phyloP scores from a whole-genome alignment of 2,329 filamentous ascomycete genomes.

The Neurospora sp. region DNA sequence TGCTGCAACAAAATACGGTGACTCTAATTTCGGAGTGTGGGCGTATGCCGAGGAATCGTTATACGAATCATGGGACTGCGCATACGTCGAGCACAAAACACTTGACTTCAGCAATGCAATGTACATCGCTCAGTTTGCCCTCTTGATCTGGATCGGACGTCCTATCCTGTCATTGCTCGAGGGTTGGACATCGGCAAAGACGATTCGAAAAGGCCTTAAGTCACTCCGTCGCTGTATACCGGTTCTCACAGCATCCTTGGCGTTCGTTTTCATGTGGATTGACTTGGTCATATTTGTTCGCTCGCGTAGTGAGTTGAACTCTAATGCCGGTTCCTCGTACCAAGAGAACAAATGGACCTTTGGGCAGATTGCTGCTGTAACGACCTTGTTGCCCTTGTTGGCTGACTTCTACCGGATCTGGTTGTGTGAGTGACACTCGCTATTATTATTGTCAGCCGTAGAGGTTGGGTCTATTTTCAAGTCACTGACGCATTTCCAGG shows the following conservation, averaged over 20 bases:
- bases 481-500: neutral
- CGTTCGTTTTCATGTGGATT: neutral
- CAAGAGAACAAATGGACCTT: neutral
- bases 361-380: neutral
- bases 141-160: neutral
- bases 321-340: neutral
- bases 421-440: neutral
- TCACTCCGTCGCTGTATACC: neutral
- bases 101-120: neutral
- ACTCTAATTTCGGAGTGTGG: neutral
- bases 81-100: too few relatives aligned
- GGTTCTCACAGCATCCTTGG: neutral
- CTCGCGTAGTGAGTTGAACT: neutral
- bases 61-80: neutral
- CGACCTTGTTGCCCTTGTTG: neutral
- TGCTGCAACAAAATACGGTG: neutral
- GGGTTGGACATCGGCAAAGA: neutral
- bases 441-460: neutral
- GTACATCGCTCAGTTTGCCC: neutral
- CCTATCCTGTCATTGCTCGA: neutral
- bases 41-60: neutral
- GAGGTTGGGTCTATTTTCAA: neutral
- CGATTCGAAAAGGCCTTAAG: neutral
- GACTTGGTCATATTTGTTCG: neutral
- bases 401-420: neutral